A percentile compares a stretch with the other conserved stretches of the same genome.
These are phyloP conservation scores for Aspergillus asperescens DNA, from an alignment of 495 filamentous ascomycete species.

Conservation along the genomic window DNA sequence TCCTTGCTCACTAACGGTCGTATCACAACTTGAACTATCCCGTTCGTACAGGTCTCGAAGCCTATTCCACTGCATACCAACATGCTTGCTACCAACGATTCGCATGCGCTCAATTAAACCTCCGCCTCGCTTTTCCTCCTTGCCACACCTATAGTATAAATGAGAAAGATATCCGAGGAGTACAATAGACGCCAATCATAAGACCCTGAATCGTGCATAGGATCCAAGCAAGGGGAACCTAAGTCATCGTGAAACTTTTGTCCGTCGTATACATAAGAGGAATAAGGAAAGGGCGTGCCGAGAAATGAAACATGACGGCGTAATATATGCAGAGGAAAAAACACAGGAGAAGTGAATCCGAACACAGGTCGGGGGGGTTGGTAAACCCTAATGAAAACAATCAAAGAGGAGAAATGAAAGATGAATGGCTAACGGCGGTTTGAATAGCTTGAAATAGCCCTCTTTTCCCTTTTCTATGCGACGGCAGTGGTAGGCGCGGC, in stretches of 20 bases:
- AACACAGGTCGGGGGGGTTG: slow-evolving; percentile 13
- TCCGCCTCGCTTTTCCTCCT: slow-evolving; percentile 26
- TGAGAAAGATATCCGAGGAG: slow-evolving; percentile 31
- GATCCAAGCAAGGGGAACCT: slow-evolving; percentile 29
- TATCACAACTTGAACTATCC: slow-evolving; percentile 20
- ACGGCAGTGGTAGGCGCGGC: slow-evolving; percentile 49
- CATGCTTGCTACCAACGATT: slow-evolving; percentile 20
- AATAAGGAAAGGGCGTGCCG: slow-evolving; percentile 23
- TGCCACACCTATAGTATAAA: slow-evolving; percentile 26
- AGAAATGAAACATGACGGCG: slow-evolving; percentile 23
- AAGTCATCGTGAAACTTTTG: slow-evolving; percentile 40
- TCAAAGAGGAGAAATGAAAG: slow-evolving; percentile 24
- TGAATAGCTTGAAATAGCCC: slow-evolving; percentile 11
- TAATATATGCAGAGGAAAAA: slow-evolving; percentile 45
- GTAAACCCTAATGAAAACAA: slow-evolving; percentile 28
- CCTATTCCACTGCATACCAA: slow-evolving; percentile 23
- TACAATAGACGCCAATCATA: slow-evolving; percentile 46
- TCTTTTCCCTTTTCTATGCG: slow-evolving; percentile 41
- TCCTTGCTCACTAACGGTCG: slow-evolving; percentile 15
- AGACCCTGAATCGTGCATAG: slow-evolving; percentile 34
- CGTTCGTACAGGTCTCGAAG: slow-evolving; percentile 23
- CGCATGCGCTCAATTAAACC: slow-evolving; percentile 23
- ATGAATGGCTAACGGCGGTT: slow-evolving; percentile 20
- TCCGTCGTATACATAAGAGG: slow-evolving; percentile 44
- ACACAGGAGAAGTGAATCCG: slow-evolving; percentile 24